These are phyloP conservation scores for Solanum virginianum DNA, from an alignment of 257 asterid species.

Conservation along the genomic window DNA sequence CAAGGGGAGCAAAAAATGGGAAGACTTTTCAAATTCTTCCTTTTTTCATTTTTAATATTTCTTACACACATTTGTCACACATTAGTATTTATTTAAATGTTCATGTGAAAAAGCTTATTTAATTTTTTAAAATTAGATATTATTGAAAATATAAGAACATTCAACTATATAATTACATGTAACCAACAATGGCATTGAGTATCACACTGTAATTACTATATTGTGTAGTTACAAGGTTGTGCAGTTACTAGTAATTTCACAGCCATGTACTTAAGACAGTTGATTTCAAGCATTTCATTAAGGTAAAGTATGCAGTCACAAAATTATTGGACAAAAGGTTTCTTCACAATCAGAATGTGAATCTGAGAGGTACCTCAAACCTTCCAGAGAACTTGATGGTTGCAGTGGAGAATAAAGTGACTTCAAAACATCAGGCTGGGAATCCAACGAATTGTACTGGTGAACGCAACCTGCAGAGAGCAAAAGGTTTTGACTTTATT, in stretches of 20 bases:
- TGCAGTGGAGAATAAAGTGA: conserved; percentile 94
- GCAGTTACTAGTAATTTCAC: no score
- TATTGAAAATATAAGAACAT: neutral
- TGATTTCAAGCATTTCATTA: neutral
- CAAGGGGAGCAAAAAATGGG: neutral
- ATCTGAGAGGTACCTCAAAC: conserved; percentile 47
- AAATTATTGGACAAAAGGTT: neutral
- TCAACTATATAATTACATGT: neutral
- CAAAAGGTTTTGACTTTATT: conserved; percentile 1
- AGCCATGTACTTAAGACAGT: neutral
- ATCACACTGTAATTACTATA: neutral
- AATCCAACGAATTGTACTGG: conserved; percentile 81
- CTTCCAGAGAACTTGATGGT: conserved; percentile 80
- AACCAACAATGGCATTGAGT: neutral
- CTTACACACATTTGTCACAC: neutral
- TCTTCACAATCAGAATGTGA: neutral
- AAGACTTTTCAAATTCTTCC: neutral
- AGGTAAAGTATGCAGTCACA: neutral
- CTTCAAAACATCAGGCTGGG: conserved; percentile 88
- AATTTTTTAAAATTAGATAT: neutral
- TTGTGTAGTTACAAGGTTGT: no score
- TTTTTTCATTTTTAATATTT: neutral
- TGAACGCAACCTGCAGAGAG: conserved; percentile 72
- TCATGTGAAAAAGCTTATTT: neutral
- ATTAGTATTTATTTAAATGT: neutral